Base-by-base conservation (phyloP, 1,284 basidiomycete genomes). In the Fomitopsis pinicola region DNA sequence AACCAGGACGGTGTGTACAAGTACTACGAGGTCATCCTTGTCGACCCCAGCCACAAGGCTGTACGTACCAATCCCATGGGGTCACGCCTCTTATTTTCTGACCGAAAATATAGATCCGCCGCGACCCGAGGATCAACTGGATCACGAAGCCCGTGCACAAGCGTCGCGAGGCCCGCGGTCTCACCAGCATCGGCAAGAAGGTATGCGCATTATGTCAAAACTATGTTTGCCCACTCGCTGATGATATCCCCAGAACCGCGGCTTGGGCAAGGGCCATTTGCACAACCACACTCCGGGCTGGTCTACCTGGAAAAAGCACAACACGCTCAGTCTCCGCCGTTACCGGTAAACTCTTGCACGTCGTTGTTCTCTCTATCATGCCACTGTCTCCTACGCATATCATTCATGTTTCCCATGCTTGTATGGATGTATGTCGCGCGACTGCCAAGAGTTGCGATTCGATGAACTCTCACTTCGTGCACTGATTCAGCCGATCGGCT, bases 1-100 rank as follows among this genome's bases (percentile, higher is more conserved):
- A 98, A 98, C 83, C 94, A 98, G 82, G 96, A 98, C 76, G 96
- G 96, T 82, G 94, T 98, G 46, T 98, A 98, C 89, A 98, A 98
- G 79, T 99, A 97, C 85, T 99, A 90, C 82, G 97, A 99, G 78
- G 95, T 99, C 72, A 99, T 99, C 76, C 88, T 97, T 69, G 95
- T 99, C 63, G 97, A 99, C 75, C 95, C 94, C 63, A 88, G 77
- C 73, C 93, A 95, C 82, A 95, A 95, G 77, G 94, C 92, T 66
- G 93, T 96, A 75, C 72, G 94, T 79, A 2, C 52, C 45, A 28
- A 15, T 33, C n/a, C 6, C 48, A 36, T 42, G 14, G n/a, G 15
- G 19, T 15, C 33, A 26, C 45, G 28, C 6, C 54, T 15, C 54
- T 28, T 4, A 19, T 40, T 33, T 56, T 54, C 46, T 60, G 52